Percentiles rank a stretch among this genome's conserved stretches.
phyloP scores from a whole-genome alignment of 2,329 filamentous ascomycete species.

The Aspergillus viridinutans region DNA sequence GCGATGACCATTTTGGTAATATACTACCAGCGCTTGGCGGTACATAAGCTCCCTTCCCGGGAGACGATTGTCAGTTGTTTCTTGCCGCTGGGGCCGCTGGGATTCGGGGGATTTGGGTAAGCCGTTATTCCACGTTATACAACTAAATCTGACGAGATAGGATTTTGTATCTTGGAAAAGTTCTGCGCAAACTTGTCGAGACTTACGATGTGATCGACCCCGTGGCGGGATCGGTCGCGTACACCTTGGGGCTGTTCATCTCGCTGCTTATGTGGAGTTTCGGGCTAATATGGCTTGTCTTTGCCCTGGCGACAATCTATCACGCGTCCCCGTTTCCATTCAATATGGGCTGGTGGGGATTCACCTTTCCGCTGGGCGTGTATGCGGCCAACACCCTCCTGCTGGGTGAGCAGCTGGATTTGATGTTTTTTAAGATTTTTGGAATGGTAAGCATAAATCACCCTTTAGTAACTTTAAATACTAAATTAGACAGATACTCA shows the following conservation, averaged over 20 bases:
- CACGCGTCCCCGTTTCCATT: slow-evolving; percentile 45
- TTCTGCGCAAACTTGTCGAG: slow-evolving; percentile 41
- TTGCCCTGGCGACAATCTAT: slow-evolving; percentile 48
- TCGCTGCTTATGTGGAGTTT: slow-evolving; percentile 56
- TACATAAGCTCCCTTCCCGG: slow-evolving; percentile 62
- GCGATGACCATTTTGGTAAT: slow-evolving; percentile 61
- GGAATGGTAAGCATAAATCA: slow-evolving; percentile 38
- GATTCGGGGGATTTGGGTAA: slow-evolving; percentile 58
- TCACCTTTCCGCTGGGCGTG: slow-evolving; percentile 54
- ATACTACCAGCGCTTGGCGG: slow-evolving; percentile 64
- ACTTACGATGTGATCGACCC: slow-evolving; percentile 33
- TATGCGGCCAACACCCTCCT: slow-evolving; percentile 37
- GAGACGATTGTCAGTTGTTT: slow-evolving; percentile 67
- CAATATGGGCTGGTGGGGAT: slow-evolving; percentile 60
- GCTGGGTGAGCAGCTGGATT: slow-evolving; percentile 46
- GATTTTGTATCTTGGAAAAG: slow-evolving; percentile 49
- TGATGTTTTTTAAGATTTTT: slow-evolving; percentile 50
- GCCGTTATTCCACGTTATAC: slow-evolving; percentile 25
- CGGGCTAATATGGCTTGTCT: slow-evolving; percentile 52
- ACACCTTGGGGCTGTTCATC: slow-evolving; percentile 54
- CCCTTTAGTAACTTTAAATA: not conserved
- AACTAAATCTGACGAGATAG: slow-evolving; percentile 8
- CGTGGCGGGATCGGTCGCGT: slow-evolving; percentile 52
- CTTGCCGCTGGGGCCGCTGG: slow-evolving; percentile 62
- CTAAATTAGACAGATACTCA: slow-evolving; percentile 36